These are phyloP conservation scores for Boletellus sp. DNA, from an alignment of 768 basidiomycete genomes.

Conservation along the genomic window DNA sequence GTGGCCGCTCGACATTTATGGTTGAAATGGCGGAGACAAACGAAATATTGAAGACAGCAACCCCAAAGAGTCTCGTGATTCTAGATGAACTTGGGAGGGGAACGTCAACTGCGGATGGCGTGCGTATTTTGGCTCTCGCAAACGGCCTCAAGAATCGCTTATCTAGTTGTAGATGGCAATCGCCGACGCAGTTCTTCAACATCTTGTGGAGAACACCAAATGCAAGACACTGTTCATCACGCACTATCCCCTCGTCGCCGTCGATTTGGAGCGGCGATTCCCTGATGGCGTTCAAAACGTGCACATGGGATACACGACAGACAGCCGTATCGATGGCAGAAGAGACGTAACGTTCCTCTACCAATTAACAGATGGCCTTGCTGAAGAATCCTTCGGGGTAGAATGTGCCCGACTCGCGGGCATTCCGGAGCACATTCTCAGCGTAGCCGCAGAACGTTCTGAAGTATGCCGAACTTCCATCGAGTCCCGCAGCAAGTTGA, in stretches of 20 bases:
- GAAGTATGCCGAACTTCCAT: conserved; percentile 52
- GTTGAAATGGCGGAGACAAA: conserved; percentile 94
- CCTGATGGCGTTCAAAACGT: conserved; percentile 65
- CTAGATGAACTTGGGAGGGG: conserved; percentile 89
- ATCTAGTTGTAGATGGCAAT: conserved; percentile 67
- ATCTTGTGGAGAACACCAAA: conserved; percentile 54
- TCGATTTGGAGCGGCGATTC: conserved; percentile 56
- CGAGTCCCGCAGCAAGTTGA: conserved; percentile 45
- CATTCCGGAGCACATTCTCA: conserved; percentile 67
- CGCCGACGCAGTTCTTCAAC: conserved; percentile 74
- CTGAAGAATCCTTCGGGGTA: conserved; percentile 84
- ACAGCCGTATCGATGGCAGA: conserved; percentile 64
- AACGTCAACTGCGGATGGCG: conserved; percentile 90
- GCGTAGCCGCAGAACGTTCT: conserved; percentile 54
- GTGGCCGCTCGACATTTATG: conserved; percentile 94
- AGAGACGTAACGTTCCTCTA: conserved; percentile 88
- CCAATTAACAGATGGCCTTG: conserved; percentile 64
- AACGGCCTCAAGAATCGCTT: background rate
- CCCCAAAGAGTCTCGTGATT: conserved; percentile 76
- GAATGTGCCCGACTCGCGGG: conserved; percentile 90
- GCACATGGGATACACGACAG: conserved; percentile 83
- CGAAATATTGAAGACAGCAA: conserved; percentile 79
- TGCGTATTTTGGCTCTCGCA: conserved; percentile 25
- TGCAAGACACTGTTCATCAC: conserved; percentile 91
- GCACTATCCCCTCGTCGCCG: conserved; percentile 86